Base-by-base conservation (phyloP, 2,329 filamentous ascomycete genomes). In the Calonectria leucothoes region DNA sequence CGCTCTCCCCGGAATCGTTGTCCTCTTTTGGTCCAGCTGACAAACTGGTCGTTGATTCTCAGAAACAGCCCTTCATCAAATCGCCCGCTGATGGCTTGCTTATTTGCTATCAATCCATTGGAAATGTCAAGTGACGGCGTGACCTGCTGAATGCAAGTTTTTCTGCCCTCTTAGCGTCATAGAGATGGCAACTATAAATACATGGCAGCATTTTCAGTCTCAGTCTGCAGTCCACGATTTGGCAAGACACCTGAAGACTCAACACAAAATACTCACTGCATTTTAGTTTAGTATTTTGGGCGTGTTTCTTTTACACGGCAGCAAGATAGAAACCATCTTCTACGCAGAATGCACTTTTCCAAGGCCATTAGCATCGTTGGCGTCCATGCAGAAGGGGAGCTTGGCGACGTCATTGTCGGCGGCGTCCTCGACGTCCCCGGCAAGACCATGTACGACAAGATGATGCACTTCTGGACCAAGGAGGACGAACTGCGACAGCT, bases 391-490 rank as follows among this genome's bases (percentile, higher is more conserved):
- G 85, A 84, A 73, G 86, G 86, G 63, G 84, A 85, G 77, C 85
- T 88, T 0, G 86, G 88, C 64, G 87, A 89, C 76, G 88, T 89
- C 14, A 84, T 89, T 51, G 83, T 85, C 15, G 86, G 87, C 17
- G 88, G 87, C 33, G 86, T 89, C 3, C 82, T 86, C 1, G 86
- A 89, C 39, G 81, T 83, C 1, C 79, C 82, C 3, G 85, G 84
- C 17, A 83, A 84, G 45, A 87, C 85, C 27, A 88, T 89, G 87
- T 87, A 83, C 72, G 86, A 88, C 7, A 89, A 89, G 74, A 78
- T 89, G 23, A 75, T 82, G 6, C 80, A 88, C 75, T 86, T 88
- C 75, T 52, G 23, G 74, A 80, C 79, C 7, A 80, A 87, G 33
- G 80, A 84, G 8, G 86, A 88, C 69, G 69, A 82, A 25, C 72